A percentile compares a stretch with the other conserved stretches of the same genome.
phyloP scores from a whole-genome alignment of 1,139 yeast species.

The Pneumocystis oryctolagi region DNA sequence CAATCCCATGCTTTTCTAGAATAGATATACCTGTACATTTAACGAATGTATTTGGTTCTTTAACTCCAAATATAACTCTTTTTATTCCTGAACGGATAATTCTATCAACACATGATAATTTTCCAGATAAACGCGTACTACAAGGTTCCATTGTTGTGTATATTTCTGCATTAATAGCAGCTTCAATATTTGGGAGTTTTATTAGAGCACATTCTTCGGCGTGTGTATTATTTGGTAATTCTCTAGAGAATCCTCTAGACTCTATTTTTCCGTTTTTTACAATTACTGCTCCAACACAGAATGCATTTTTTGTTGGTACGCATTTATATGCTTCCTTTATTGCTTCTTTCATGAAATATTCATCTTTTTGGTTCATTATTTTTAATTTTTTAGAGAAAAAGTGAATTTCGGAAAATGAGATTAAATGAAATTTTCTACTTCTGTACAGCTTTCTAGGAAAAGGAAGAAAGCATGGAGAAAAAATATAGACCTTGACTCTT shows the following conservation, averaged over 20 bases:
- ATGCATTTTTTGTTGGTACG: slow-evolving; percentile 72
- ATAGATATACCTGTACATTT: slow-evolving; percentile 49
- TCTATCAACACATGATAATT: slow-evolving; percentile 73
- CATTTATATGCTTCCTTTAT: slow-evolving; percentile 66
- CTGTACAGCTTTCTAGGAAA: neutral
- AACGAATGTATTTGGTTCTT: slow-evolving; percentile 82
- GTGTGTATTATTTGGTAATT: slow-evolving; percentile 88
- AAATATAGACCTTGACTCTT: neutral
- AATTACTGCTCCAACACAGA: slow-evolving; percentile 83
- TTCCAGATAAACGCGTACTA: slow-evolving; percentile 76
- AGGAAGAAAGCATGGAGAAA: neutral
- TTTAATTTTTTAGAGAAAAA: neutral
- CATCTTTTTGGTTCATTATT: slow-evolving; percentile 3
- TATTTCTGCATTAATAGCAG: slow-evolving; percentile 67
- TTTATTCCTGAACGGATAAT: slow-evolving; percentile 45
- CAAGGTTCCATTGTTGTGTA: slow-evolving; percentile 99
- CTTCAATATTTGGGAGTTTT: slow-evolving; percentile 36
- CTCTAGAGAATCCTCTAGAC: slow-evolving; percentile 77
- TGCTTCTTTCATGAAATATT: slow-evolving; percentile 43
- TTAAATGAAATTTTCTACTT: neutral
- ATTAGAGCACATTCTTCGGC: slow-evolving; percentile 93
- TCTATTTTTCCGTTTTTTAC: slow-evolving; percentile 47
- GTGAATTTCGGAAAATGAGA: neutral
- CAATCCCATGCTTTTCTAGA: slow-evolving; percentile 43
- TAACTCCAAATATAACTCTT: slow-evolving; percentile 78